phyloP scores from a whole-genome alignment of 176 grass and related monocot species.

The Areca catechu region DNA sequence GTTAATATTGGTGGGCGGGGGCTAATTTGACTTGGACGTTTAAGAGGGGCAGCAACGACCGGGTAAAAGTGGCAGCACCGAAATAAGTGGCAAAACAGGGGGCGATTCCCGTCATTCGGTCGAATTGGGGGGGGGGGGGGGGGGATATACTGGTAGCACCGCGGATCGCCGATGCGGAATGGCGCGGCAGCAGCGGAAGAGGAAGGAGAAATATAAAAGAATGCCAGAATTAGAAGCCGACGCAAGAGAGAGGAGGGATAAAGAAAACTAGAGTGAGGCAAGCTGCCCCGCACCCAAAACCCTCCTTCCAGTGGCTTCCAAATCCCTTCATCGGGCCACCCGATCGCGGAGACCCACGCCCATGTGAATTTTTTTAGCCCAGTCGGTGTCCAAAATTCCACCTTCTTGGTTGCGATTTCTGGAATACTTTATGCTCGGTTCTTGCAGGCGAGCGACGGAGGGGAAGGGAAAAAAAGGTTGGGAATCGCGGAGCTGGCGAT shows the following conservation, averaged over 20 bases:
- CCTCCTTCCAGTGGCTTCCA: neutral
- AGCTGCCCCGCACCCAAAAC: too few relatives aligned
- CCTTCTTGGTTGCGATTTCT: too few relatives aligned
- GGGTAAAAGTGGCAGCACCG: neutral
- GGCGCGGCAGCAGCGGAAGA: neutral
- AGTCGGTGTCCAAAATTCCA: neutral
- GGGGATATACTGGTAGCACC: neutral
- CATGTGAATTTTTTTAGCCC: neutral
- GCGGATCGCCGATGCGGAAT: neutral
- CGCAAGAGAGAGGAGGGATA: neutral
- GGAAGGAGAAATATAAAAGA: neutral
- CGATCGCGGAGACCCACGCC: neutral
- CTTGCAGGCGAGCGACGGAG: too few relatives aligned
- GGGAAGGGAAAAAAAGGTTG: neutral
- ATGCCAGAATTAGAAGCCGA: neutral
- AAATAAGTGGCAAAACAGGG: neutral
- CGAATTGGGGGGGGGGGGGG: too few relatives aligned
- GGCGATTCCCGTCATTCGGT: conserved; percentile 4
- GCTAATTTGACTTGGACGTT: too few relatives aligned
- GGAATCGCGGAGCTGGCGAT: neutral
- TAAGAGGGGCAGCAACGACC: too few relatives aligned
- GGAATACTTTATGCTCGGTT: too few relatives aligned
- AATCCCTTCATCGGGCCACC: neutral
- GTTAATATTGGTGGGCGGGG: too few relatives aligned
- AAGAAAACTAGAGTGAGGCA: too few relatives aligned